Percentiles rank a stretch among this genome's conserved stretches.
These are phyloP conservation scores for Aspergillus bertholletiae DNA, from an alignment of 495 filamentous ascomycete genomes.

Conservation along the genomic window DNA sequence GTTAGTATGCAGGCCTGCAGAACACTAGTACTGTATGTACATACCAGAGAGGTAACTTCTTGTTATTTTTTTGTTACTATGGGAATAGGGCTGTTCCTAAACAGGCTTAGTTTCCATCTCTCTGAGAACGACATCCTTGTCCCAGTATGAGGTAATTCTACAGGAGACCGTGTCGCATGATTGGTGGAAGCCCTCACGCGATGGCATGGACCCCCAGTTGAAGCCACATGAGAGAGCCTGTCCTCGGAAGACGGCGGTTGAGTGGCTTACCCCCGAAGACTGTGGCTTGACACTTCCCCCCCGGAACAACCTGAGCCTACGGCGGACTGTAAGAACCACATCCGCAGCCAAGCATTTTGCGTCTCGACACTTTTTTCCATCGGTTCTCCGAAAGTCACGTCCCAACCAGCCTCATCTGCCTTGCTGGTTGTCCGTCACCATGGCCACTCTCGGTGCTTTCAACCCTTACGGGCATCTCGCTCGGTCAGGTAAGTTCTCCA, in stretches of 20 bases:
- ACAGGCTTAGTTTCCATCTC: background rate
- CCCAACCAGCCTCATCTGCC: background rate
- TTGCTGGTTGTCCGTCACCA: constrained; percentile 16
- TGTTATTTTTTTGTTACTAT: background rate
- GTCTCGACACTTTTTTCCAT: constrained; percentile 30
- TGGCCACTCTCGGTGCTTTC: constrained; percentile 39
- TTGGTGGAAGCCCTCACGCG: constrained; percentile 5
- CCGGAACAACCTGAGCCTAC: constrained; percentile 1
- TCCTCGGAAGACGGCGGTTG: background rate
- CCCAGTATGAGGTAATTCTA: constrained; percentile 14
- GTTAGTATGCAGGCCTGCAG: background rate
- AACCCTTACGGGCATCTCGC: constrained; percentile 39
- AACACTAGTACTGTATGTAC: background rate
- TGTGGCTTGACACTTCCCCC: background rate
- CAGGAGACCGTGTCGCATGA: background rate
- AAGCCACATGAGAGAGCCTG: background rate
- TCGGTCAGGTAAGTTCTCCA: constrained; percentile 31
- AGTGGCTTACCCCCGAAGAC: background rate
- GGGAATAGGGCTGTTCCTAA: background rate
- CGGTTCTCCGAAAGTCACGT: background rate
- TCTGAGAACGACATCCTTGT: background rate
- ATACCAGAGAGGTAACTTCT: background rate
- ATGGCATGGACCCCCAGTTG: background rate
- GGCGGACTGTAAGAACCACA: constrained; percentile 16
- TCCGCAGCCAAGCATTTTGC: constrained; percentile 20